phyloP scores from a whole-genome alignment of 495 filamentous ascomycete genomes.

The Cercophora sp. region DNA sequence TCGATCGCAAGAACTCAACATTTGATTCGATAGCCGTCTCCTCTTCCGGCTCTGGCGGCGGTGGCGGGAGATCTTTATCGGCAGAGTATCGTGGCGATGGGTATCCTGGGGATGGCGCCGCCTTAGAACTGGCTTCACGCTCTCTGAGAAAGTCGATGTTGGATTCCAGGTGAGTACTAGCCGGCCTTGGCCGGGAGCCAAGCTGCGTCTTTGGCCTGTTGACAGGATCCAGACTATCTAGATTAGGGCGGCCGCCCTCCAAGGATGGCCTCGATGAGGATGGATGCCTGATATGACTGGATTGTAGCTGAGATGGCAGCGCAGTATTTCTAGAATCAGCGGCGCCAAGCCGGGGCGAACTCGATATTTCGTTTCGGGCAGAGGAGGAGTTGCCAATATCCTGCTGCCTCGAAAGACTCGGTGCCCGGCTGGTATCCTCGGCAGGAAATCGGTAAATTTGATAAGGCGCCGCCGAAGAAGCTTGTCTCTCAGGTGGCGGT shows the following conservation, averaged over 20 bases:
- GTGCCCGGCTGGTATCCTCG: constrained; percentile 51
- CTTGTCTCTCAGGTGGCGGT: constrained; percentile 54
- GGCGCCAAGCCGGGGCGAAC: constrained; percentile 18
- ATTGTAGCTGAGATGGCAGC: constrained; percentile 49
- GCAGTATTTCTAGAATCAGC: constrained; percentile 37
- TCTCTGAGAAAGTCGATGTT: constrained; percentile 73
- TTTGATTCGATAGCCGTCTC: constrained; percentile 75
- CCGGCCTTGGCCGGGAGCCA: constrained; percentile 24
- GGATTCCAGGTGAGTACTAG: constrained; percentile 72
- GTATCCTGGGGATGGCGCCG: constrained; percentile 32
- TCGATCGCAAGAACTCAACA: constrained; percentile 78
- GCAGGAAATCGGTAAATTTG: constrained; percentile 62
- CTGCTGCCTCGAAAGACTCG: constrained; percentile 48
- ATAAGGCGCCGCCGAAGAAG: constrained; percentile 38
- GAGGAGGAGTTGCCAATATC: constrained; percentile 30
- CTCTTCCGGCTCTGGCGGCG: constrained; percentile 46
- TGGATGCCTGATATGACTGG: constrained; percentile 41
- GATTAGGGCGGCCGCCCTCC: constrained; percentile 64
- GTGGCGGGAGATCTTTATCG: constrained; percentile 36
- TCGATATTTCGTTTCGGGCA: constrained; percentile 27
- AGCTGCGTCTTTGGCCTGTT: constrained; percentile 24
- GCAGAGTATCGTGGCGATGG: constrained; percentile 31
- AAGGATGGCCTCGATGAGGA: constrained; percentile 78
- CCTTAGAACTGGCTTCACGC: constrained; percentile 45
- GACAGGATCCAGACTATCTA: constrained; percentile 56